A percentile compares a stretch with the other conserved stretches of the same genome.
These are phyloP conservation scores for Aspergillus chevalieri DNA, from an alignment of 2,329 filamentous ascomycete species.

Conservation along the genomic window DNA sequence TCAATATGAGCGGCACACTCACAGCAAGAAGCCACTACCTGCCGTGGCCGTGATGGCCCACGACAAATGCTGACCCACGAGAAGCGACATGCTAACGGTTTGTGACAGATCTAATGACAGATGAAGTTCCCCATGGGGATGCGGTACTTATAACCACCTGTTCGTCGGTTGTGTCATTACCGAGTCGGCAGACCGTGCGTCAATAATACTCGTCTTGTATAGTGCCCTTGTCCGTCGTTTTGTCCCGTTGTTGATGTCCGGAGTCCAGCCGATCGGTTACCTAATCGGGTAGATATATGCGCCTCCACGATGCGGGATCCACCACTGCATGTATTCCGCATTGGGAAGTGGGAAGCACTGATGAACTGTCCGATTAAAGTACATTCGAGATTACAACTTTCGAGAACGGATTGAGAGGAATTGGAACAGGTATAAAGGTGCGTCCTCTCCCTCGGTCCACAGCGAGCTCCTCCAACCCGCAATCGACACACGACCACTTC, in stretches of 20 bases:
- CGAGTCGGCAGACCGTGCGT: not conserved
- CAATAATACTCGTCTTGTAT: not conserved
- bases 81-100: constrained; percentile 15
- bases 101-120: not conserved
- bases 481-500: not conserved
- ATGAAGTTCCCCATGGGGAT: not conserved
- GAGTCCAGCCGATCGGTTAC: not conserved
- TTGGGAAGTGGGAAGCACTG: not conserved
- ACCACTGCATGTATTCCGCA: not conserved
- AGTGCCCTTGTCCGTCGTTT: not conserved
- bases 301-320: not conserved
- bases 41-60: constrained; percentile 41
- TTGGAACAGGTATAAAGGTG: not conserved
- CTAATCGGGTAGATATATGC: not conserved
- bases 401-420: not conserved
- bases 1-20: constrained; percentile 25
- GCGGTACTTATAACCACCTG: not conserved
- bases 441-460: not conserved
- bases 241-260: not conserved
- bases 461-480: not conserved
- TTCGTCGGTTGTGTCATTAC: not conserved
- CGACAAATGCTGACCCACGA: constrained; percentile 29
- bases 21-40: constrained; percentile 34
- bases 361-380: not conserved
- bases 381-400: not conserved